These are phyloP conservation scores for Fusarium decemcellulare DNA, from an alignment of 2,329 filamentous ascomycete genomes.

Conservation along the genomic window DNA sequence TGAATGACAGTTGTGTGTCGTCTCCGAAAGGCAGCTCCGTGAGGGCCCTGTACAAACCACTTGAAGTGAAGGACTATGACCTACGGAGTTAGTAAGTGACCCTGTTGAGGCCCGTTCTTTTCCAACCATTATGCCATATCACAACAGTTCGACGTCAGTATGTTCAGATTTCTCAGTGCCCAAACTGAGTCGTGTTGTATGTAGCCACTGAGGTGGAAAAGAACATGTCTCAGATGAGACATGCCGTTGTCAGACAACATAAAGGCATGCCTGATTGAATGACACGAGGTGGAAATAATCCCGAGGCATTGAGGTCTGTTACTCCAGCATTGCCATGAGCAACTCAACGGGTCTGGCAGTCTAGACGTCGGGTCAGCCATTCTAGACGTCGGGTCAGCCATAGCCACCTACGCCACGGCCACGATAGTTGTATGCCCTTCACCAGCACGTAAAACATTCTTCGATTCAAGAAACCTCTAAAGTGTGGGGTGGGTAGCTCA, in stretches of 20 bases:
- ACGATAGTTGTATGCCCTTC: not conserved
- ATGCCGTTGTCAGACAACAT: constrained; percentile 1
- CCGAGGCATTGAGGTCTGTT: constrained; percentile 13
- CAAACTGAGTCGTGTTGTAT: not conserved
- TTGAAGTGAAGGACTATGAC: not conserved
- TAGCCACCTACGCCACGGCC: constrained; percentile 13
- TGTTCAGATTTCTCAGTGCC: constrained; percentile 3
- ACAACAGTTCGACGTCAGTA: constrained; percentile 5
- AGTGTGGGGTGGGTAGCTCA: constrained; percentile 10
- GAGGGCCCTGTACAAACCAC: not conserved
- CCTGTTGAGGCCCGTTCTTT: not conserved
- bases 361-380: constrained; percentile 9
- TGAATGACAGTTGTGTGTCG: not conserved
- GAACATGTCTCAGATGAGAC: not conserved
- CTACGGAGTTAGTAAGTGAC: not conserved
- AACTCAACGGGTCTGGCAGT: not conserved
- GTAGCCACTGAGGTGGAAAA: not conserved
- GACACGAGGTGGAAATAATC: constrained; percentile 10
- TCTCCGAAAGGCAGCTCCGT: not conserved
- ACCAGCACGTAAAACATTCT: constrained; percentile 11
- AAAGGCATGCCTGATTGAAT: constrained; percentile 8
- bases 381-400: constrained; percentile 10
- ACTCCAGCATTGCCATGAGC: constrained; percentile 12
- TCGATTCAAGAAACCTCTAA: constrained; percentile 20
- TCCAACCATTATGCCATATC: not conserved